Base-by-base conservation (phyloP, 352 stramenopile species). In the Phytophthora sojae region DNA sequence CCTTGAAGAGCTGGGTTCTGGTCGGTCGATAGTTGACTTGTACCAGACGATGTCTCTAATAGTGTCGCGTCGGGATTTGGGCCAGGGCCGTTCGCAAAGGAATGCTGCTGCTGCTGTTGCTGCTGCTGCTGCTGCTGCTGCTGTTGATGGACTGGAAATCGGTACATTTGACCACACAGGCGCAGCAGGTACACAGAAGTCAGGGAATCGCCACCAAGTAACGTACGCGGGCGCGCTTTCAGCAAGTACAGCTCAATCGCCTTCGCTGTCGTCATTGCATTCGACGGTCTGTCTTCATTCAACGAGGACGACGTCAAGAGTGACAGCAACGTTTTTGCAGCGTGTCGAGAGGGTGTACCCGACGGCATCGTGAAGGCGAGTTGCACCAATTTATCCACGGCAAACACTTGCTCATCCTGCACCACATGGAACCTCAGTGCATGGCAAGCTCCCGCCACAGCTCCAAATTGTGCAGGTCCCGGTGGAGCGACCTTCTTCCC, bases 111-210 rank as follows among this genome's bases (percentile, higher is more conserved):
- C 1, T 21, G 45, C 37, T 70, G 57, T 19, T 57, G 56, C 23
- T 70, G 44, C 51, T 66, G 21, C 1, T 21, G 45, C 37, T 70
- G 57, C 26, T 57, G 56, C 23, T 70, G 44, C 51, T 66, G 61
- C 17, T 57, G 55, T 23, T 76, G 69, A 58, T 73, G 69, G 45
- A 62, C 64, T 30, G 64, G 80, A 14, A 93, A 64, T 0, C 88
- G 86, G 45, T 73, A 80, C 67, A 94, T 74, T 60, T 88, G 81
- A 0, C 86, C 88, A 21, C 72, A 85, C 3, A 95, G 67, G 0
- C 77, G 76, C 49, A 95, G 49, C 49, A 95, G 29, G 57, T 93
- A 91, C 19, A 90, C 73, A n/a, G 83, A 88, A 6, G 88, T 82
- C 44, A 95, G 66, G 8, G 76, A 74, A 37, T 95, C 86, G 12